Conservation (phyloP, 768 basidiomycete species). For the Lepiota brunneoincarnata region DNA sequence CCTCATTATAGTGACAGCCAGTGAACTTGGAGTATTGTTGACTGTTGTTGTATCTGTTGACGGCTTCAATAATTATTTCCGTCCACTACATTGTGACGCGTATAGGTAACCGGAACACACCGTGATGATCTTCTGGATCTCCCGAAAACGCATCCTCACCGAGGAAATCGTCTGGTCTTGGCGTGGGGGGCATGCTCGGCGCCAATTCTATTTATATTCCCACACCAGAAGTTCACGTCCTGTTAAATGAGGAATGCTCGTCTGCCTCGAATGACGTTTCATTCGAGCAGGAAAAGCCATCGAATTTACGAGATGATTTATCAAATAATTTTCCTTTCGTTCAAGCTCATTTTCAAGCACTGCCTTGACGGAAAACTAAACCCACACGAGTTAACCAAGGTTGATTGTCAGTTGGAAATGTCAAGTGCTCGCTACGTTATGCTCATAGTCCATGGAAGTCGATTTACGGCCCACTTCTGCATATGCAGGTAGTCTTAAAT, state of each 20-base stretch:
- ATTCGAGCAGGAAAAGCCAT: neutral
- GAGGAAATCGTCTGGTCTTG: slow-evolving; percentile 11
- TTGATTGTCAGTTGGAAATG: neutral
- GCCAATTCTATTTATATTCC: neutral
- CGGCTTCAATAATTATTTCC: slow-evolving; percentile 1
- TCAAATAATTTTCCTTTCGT: neutral
- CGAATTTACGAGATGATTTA: neutral
- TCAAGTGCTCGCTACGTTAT: neutral
- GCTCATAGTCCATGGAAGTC: too few relatives aligned
- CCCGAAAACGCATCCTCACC: slow-evolving; percentile 10
- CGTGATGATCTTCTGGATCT: slow-evolving; percentile 10
- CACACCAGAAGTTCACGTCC: neutral
- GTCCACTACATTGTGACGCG: neutral
- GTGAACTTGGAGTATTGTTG: neutral
- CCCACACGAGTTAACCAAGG: neutral
- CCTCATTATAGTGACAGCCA: neutral
- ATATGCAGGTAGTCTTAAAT: too few relatives aligned
- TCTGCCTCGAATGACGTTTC: neutral
- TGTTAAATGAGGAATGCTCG: neutral
- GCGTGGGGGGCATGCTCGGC: slow-evolving; percentile 2
- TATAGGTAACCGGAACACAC: slow-evolving; percentile 7
- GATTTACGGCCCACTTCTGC: neutral
- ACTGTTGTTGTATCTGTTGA: neutral
- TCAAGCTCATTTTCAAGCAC: slow-evolving; percentile 3
- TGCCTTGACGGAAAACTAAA: slow-evolving; percentile 4